Percentiles rank a stretch among this genome's conserved stretches.
These are phyloP conservation scores for Basipetospora chlamydospora DNA, from an alignment of 2,329 filamentous ascomycete genomes.

Conservation along the genomic window DNA sequence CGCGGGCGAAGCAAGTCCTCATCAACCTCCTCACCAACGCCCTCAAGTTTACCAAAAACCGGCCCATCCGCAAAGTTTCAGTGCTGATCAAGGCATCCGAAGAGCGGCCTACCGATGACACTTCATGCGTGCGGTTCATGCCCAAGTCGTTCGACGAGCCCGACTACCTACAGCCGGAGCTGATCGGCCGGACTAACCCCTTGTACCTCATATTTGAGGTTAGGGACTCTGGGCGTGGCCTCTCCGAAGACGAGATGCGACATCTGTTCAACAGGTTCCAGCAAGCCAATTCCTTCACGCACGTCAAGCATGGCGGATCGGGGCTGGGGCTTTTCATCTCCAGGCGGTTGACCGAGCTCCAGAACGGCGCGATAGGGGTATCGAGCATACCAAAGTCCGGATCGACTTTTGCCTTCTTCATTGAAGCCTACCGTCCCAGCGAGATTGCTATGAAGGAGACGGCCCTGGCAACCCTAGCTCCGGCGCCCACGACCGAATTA, in stretches of 20 bases:
- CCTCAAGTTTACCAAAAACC: conserved; percentile 63
- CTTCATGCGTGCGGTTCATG: conserved; percentile 44
- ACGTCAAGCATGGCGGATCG: conserved; percentile 66
- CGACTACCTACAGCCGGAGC: conserved; percentile 8
- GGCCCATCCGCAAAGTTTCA: conserved; percentile 39
- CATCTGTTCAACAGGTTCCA: conserved; percentile 66
- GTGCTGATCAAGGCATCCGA: conserved; percentile 31
- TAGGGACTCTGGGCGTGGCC: conserved; percentile 60
- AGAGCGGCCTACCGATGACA: conserved; percentile 22
- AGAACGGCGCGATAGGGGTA: conserved; percentile 68
- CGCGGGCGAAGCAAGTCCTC: conserved; percentile 60
- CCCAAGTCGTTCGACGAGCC: conserved; percentile 16
- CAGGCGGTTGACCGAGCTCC: conserved; percentile 62
- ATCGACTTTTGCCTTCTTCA: conserved; percentile 62
- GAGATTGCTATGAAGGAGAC: conserved; percentile 25
- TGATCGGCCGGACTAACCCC: conserved; percentile 21
- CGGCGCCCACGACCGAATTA: background rate
- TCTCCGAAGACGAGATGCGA: conserved; percentile 57
- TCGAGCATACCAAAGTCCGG: conserved; percentile 53
- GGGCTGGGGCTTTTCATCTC: conserved; percentile 71
- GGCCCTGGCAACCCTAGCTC: conserved; percentile 14
- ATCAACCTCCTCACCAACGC: conserved; percentile 73
- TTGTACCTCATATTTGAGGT: conserved; percentile 60
- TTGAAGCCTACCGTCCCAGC: conserved; percentile 38
- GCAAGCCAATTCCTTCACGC: conserved; percentile 61